Conservation (phyloP, 2,329 filamentous ascomycete species). For the Madurella mycetomatis region DNA sequence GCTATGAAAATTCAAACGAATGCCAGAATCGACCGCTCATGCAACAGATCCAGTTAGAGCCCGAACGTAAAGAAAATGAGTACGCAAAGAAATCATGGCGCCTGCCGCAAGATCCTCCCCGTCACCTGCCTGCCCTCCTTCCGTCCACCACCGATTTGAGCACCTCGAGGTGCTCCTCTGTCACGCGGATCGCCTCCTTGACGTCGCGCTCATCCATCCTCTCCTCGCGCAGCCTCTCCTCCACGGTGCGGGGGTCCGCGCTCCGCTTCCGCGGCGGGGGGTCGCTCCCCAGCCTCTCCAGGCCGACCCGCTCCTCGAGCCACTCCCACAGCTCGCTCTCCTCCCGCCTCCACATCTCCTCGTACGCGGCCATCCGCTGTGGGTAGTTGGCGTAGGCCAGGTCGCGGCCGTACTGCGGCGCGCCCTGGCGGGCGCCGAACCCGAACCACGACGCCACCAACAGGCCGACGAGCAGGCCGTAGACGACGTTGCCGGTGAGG, state of each 20-base stretch:
- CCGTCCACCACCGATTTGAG: conserved; percentile 69
- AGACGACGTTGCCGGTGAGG: conserved; percentile 71
- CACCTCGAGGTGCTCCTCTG: conserved; percentile 75
- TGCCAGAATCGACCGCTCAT: not conserved
- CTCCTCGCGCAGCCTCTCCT: conserved; percentile 55
- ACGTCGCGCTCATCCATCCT: conserved; percentile 70
- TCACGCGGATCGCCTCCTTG: conserved; percentile 75
- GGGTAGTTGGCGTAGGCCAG: conserved; percentile 45
- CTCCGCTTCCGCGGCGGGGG: conserved; percentile 42
- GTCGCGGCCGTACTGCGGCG: conserved; percentile 36
- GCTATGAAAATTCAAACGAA: not conserved
- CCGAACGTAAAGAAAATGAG: not conserved
- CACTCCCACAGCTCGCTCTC: conserved; percentile 90
- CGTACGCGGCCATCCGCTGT: conserved; percentile 75
- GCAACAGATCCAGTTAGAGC: not conserved
- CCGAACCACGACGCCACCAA: conserved; percentile 72
- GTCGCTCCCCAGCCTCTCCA: conserved; percentile 49
- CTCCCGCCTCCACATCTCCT: conserved; percentile 86
- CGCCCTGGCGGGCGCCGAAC: conserved; percentile 43
- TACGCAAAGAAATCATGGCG: not conserved
- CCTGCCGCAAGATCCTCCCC: not conserved
- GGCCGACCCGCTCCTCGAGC: conserved; percentile 79
- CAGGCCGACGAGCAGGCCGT: conserved; percentile 68
- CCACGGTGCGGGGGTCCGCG: conserved; percentile 51
- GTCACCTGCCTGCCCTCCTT: conserved; percentile 26